A percentile compares a stretch with the other conserved stretches of the same genome.
Conservation (phyloP, 2,329 filamentous ascomycete genomes). For the Diaporthe sp. region DNA sequence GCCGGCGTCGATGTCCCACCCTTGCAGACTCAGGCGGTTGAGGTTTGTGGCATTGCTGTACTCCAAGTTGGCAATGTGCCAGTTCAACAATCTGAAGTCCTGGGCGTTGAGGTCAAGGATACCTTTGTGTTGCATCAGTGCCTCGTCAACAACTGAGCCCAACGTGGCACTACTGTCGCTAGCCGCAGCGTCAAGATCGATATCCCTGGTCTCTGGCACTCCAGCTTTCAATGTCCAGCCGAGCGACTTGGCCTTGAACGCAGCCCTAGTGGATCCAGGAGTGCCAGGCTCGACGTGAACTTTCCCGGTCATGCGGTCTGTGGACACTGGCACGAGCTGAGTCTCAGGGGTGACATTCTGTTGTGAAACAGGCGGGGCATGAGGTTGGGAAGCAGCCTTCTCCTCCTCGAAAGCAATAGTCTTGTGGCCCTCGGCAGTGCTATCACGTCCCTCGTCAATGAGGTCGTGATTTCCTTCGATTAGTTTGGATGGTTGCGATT, state of each 20-base stretch:
- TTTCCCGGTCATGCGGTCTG: conserved; percentile 79
- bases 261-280: conserved; percentile 78
- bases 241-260: conserved; percentile 82
- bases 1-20: conserved; percentile 97
- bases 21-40: conserved; percentile 85
- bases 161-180: conserved; percentile 78
- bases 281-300: conserved; percentile 80
- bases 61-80: conserved; percentile 98
- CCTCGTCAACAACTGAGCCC: conserved; percentile 91
- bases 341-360: conserved; percentile 67
- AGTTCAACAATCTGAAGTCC: conserved; percentile 93
- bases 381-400: conserved; percentile 72
- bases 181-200: conserved; percentile 79
- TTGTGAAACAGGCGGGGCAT: conserved; percentile 67
- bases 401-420: conserved; percentile 83
- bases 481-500: conserved; percentile 76
- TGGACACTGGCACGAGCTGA: conserved; percentile 73
- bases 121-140: conserved; percentile 87
- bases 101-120: conserved; percentile 87
- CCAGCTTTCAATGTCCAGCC: conserved; percentile 84
- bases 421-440: conserved; percentile 75
- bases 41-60: conserved; percentile 96
- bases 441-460: conserved; percentile 87
- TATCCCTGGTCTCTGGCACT: conserved; percentile 72
- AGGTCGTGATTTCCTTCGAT: conserved; percentile 87